phyloP scores from a whole-genome alignment of 2,329 filamentous ascomycete genomes.

The Xylariaceae sp. region DNA sequence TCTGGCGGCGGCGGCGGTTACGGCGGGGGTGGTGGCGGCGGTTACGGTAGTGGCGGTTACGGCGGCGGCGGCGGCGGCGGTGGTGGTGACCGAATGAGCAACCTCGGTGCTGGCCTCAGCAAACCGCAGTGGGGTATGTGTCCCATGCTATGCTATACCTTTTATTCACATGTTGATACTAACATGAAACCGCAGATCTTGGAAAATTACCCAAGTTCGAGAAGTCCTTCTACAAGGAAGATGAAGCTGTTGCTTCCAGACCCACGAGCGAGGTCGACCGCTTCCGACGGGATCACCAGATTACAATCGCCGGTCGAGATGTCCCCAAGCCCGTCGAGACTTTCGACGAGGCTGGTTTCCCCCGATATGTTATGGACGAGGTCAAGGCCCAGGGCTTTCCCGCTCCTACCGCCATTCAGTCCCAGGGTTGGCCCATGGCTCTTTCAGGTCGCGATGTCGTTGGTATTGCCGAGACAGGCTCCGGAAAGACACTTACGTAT shows the following conservation, averaged over 20 bases:
- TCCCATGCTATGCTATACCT: conserved; percentile 10
- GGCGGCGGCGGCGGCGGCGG: conserved; percentile 46
- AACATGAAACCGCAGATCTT: conserved; percentile 54
- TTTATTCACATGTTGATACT: conserved; percentile 5
- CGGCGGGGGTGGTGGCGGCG: conserved; percentile 50
- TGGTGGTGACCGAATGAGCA: conserved; percentile 87
- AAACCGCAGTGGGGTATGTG: conserved; percentile 80
- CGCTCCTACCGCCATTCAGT: conserved; percentile 91
- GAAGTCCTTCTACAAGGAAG: conserved; percentile 99
- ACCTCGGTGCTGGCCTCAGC: conserved; percentile 81
- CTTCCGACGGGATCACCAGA: conserved; percentile 80
- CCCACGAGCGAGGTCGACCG: conserved; percentile 74
- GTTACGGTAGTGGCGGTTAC: conserved; percentile 54
- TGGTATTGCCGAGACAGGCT: conserved; percentile 98
- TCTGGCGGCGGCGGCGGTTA: conserved; percentile 45
- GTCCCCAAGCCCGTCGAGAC: conserved; percentile 93
- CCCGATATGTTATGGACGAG: conserved; percentile 93
- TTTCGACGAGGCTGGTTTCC: conserved; percentile 97
- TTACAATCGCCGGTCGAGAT: conserved; percentile 71
- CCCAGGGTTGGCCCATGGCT: conserved; percentile 98
- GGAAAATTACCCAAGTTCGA: conserved; percentile 86
- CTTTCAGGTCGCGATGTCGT: conserved; percentile 96
- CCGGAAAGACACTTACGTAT: conserved; percentile 98
- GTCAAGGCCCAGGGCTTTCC: conserved; percentile 97
- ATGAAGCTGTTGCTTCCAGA: conserved; percentile 68